Evolutionary conservation across 1,139 yeast genomes (phyloP).

Genomic region (Scheffersomyces quercinus): DNA sequence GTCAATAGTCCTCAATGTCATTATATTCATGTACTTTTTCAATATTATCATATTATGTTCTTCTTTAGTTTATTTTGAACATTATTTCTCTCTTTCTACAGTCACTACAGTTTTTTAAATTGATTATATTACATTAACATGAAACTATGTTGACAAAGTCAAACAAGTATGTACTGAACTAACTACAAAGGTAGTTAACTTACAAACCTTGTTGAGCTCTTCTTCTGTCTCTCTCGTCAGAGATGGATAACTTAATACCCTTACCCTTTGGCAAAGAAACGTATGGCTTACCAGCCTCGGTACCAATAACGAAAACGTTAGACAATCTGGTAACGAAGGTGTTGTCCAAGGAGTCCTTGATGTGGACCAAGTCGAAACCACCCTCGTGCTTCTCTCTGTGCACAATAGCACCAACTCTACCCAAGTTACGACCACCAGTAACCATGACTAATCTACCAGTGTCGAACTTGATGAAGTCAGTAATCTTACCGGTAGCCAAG

Average conservation of each 20-base stretch:
- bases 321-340: slow-evolving; percentile 96
- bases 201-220: slow-evolving; percentile 68
- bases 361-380: slow-evolving; percentile 98
- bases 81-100: no score
- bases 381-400: slow-evolving; percentile 99
- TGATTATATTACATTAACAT: slow-evolving; percentile 4
- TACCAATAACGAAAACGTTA: slow-evolving; percentile 95
- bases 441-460: slow-evolving; percentile 95
- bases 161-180: not conserved
- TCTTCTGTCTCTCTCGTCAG: slow-evolving; percentile 99
- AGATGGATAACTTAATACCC: slow-evolving; percentile 96
- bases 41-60: no score
- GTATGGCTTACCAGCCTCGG: slow-evolving; percentile 94
- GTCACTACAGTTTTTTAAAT: no score
- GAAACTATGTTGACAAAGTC: not conserved
- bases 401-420: slow-evolving; percentile 96
- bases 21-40: no score
- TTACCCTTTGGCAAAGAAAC: slow-evolving; percentile 99
- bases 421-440: slow-evolving; percentile 99
- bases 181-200: slow-evolving; percentile 10
- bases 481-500: slow-evolving; percentile 91
- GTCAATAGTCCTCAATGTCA: no score
- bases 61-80: no score
- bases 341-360: slow-evolving; percentile 97
- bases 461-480: slow-evolving; percentile 91